These are phyloP conservation scores for Pseudofabraea citricarpa DNA, from an alignment of 2,329 filamentous ascomycete species.

Conservation along the genomic window DNA sequence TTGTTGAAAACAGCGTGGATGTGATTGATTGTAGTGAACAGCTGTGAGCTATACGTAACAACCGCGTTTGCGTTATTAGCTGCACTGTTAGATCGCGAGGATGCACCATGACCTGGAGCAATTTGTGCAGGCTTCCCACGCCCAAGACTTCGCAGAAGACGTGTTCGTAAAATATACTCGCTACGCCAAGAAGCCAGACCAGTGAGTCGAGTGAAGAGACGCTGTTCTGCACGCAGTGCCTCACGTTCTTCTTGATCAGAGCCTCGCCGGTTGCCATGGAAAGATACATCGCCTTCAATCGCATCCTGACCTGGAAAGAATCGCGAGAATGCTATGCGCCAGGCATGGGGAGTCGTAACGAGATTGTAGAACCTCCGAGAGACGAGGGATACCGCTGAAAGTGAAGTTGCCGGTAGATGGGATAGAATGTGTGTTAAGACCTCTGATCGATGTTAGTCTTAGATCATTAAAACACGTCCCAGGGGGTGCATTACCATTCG, in stretches of 20 bases:
- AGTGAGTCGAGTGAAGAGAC: slow-evolving; percentile 78
- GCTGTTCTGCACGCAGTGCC: slow-evolving; percentile 63
- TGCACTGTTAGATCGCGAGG: slow-evolving; percentile 38
- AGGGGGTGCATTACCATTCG: slow-evolving; percentile 64
- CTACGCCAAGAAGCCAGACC: slow-evolving; percentile 88
- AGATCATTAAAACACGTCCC: slow-evolving; percentile 13
- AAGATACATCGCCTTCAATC: slow-evolving; percentile 31
- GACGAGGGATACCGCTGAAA: slow-evolving; percentile 78
- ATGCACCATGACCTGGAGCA: slow-evolving; percentile 45
- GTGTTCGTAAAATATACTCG: slow-evolving; percentile 86
- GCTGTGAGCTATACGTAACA: slow-evolving; percentile 79
- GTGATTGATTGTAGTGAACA: slow-evolving; percentile 74
- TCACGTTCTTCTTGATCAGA: slow-evolving; percentile 45
- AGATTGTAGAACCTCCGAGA: slow-evolving; percentile 82
- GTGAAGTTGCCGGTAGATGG: slow-evolving; percentile 79
- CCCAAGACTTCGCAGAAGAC: slow-evolving; percentile 73
- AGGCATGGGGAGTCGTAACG: slow-evolving; percentile 87
- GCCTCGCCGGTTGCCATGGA: slow-evolving; percentile 30
- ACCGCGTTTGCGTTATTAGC: slow-evolving; percentile 65
- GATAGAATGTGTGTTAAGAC: slow-evolving; percentile 88
- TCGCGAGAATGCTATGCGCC: slow-evolving; percentile 87
- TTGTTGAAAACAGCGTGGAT: slow-evolving; percentile 73
- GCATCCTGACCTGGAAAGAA: slow-evolving; percentile 77
- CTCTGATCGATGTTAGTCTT: slow-evolving; percentile 56
- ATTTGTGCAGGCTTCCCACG: slow-evolving; percentile 72